A percentile compares a stretch with the other conserved stretches of the same genome.
Evolutionary conservation across 208 protist genomes (phyloP).

Genomic region (Kentomonas sorsogonicus): DNA sequence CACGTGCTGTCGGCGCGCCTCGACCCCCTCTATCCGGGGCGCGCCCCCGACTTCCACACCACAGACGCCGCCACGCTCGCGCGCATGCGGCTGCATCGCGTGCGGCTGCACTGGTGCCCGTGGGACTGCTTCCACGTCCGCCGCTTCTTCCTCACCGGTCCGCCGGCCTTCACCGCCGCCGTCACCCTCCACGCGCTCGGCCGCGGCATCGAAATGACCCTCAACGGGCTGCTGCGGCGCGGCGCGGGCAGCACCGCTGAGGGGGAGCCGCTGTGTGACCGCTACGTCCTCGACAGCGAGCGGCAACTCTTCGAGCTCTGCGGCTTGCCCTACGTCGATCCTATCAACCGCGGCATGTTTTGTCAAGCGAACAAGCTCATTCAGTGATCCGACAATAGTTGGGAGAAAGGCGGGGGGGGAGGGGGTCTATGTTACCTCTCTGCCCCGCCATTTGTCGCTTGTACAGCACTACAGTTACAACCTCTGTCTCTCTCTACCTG

Average conservation of each 20-base stretch:
- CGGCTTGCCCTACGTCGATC: slow-evolving; percentile 51
- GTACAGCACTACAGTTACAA: no score
- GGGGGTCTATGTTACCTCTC: no score
- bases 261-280: slow-evolving; percentile 1
- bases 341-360: slow-evolving; percentile 51
- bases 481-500: no score
- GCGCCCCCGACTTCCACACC: slow-evolving; percentile 15
- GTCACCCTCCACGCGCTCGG: slow-evolving; percentile 44
- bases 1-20: slow-evolving; percentile 22
- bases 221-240: slow-evolving; percentile 42
- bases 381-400: no score
- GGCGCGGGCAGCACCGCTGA: not conserved
- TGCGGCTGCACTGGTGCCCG: slow-evolving; percentile 28
- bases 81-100: slow-evolving; percentile 33
- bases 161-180: slow-evolving; percentile 42
- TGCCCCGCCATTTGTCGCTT: no score
- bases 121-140: slow-evolving; percentile 26
- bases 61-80: slow-evolving; percentile 4
- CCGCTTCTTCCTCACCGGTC: slow-evolving; percentile 60
- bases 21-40: slow-evolving; percentile 19
- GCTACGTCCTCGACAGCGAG: slow-evolving; percentile 33
- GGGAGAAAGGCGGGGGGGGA: no score
- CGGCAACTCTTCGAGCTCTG: slow-evolving; percentile 39
- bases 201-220: slow-evolving; percentile 37
- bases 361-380: slow-evolving; percentile 48